Evolutionary conservation across 1,284 basidiomycete species (phyloP).

Genomic region (Farysia itapuensis): DNA sequence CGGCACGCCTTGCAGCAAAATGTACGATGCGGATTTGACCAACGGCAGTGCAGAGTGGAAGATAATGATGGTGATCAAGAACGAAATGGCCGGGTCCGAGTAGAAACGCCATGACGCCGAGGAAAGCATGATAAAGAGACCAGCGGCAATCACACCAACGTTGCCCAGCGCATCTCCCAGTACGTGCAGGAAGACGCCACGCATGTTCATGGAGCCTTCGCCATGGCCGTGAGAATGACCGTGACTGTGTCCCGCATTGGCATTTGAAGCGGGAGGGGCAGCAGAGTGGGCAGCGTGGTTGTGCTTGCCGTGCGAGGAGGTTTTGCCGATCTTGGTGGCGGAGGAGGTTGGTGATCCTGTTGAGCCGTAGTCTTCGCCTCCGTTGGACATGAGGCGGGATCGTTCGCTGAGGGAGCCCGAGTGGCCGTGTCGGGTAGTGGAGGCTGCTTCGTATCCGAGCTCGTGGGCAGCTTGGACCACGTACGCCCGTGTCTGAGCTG

Average conservation of each 20-base stretch:
- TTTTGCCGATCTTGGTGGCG: constrained; percentile 37
- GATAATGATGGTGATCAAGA: constrained; percentile 94
- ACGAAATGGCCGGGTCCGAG: constrained; percentile 88
- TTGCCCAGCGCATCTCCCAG: constrained; percentile 92
- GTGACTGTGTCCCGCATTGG: constrained; percentile 47
- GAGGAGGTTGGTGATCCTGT: constrained; percentile 15
- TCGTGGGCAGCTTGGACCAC: constrained; percentile 85
- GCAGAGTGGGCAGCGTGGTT: constrained; percentile 23
- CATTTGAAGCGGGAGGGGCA: constrained; percentile 9
- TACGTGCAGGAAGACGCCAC: constrained; percentile 88
- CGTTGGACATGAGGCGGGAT: constrained; percentile 15
- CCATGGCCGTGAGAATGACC: constrained; percentile 60
- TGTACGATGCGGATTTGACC: constrained; percentile 90
- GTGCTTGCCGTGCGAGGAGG: constrained; percentile 15
- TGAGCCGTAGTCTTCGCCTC: constrained; percentile 28
- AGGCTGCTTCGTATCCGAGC: constrained; percentile 62
- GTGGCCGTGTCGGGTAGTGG: constrained; percentile 26
- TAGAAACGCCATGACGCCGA: constrained; percentile 67
- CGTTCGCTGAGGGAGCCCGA: constrained; percentile 23
- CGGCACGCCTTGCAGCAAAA: constrained; percentile 95
- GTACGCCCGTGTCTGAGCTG: constrained; percentile 81
- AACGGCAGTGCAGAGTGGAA: constrained; percentile 92
- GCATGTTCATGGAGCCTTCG: constrained; percentile 92
- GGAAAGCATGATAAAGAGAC: constrained; percentile 65
- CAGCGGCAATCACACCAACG: constrained; percentile 93